Conservation (phyloP, 2,329 filamentous ascomycete species). For the Fusarium nanum region DNA sequence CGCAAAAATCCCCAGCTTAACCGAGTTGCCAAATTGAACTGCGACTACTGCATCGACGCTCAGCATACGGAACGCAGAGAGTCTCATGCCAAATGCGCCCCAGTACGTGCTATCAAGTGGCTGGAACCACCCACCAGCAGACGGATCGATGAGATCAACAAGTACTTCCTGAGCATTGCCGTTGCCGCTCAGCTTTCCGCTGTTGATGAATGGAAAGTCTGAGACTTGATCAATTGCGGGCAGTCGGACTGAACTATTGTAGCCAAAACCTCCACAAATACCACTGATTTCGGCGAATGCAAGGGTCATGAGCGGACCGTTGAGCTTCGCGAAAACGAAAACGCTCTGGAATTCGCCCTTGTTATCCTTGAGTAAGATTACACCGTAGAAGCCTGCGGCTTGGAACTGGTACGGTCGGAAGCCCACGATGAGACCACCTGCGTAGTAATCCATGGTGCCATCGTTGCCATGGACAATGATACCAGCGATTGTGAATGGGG, state of each 20-base stretch:
- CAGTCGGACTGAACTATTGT: conserved; percentile 50
- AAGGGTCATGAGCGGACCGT: conserved; percentile 54
- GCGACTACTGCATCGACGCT: conserved; percentile 51
- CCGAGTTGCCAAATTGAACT: conserved; percentile 47
- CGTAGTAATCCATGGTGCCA: conserved; percentile 48
- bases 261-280: conserved; percentile 55
- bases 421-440: conserved; percentile 52
- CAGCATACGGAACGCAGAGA: conserved; percentile 55
- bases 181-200: not conserved
- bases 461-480: conserved; percentile 47
- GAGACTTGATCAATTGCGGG: conserved; percentile 44
- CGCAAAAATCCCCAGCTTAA: conserved; percentile 53
- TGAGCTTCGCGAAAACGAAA: conserved; percentile 54
- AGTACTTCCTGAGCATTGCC: not conserved
- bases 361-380: conserved; percentile 18
- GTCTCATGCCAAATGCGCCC: conserved; percentile 53
- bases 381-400: conserved; percentile 56
- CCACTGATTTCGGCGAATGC: conserved; percentile 53
- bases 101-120: conserved; percentile 49
- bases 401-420: conserved; percentile 52
- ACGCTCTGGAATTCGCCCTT: conserved; percentile 44
- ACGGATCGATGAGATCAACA: not conserved
- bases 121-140: conserved; percentile 48
- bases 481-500: conserved; percentile 53
- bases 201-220: conserved; percentile 37